Evolutionary conservation across 176 grass and related monocot species (phyloP).

Genomic region (Guadua angustifolia): DNA sequence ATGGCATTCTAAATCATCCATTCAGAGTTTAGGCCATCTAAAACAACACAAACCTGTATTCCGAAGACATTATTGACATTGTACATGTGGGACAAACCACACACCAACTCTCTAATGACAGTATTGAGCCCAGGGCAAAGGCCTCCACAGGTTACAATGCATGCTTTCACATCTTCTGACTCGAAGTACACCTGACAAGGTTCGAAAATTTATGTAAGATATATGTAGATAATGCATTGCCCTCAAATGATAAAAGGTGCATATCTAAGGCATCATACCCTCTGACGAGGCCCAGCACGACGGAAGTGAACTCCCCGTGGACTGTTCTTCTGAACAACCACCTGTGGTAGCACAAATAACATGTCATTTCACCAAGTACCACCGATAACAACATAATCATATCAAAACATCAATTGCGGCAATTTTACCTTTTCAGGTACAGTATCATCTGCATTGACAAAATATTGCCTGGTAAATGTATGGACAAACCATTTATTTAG

Average conservation of each 20-base stretch:
- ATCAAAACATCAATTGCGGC: not conserved
- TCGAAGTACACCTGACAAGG: constrained; percentile 79
- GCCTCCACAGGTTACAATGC: constrained; percentile 98
- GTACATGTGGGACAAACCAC: constrained; percentile 94
- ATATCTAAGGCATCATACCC: constrained; percentile 50
- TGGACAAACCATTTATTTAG: constrained; percentile 37
- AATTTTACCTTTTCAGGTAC: constrained; percentile 81
- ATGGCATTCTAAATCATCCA: not conserved
- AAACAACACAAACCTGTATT: constrained; percentile 72
- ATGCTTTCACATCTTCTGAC: constrained; percentile 80
- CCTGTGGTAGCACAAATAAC: constrained; percentile 45
- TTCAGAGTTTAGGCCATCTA: not conserved
- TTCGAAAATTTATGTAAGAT: constrained; percentile 12
- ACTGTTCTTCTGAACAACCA: constrained; percentile 75
- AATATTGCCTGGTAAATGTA: constrained; percentile 79
- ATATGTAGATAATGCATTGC: constrained; percentile 28
- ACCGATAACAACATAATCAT: not conserved
- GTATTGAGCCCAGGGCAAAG: constrained; percentile 99
- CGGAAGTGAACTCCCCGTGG: constrained; percentile 86
- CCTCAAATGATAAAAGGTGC: not conserved
- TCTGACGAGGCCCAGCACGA: constrained; percentile 91
- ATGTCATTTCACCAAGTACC: constrained; percentile 34
- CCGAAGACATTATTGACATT: constrained; percentile 76
- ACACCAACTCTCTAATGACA: constrained; percentile 94
- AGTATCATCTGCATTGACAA: constrained; percentile 89